Percentiles rank a stretch among this genome's conserved stretches.
Conservation (phyloP, 495 filamentous ascomycete genomes). For the Elasticomyces elasticus region DNA sequence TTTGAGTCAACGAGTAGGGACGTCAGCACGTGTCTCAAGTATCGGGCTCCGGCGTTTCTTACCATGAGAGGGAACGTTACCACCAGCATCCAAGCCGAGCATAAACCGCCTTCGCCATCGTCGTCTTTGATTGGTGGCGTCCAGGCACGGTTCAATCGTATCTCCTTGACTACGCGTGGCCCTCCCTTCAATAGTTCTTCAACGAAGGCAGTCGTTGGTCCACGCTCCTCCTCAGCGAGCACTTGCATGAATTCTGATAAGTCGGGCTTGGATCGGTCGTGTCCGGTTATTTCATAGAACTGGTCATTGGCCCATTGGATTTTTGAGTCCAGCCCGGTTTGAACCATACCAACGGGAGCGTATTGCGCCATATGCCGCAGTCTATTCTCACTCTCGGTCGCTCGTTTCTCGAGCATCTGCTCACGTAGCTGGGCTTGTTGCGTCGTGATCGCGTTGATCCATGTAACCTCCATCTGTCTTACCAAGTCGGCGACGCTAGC, state of each 20-base stretch:
- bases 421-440: constrained; percentile 3
- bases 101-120: background rate
- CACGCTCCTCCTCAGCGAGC: constrained; percentile 1
- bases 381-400: background rate
- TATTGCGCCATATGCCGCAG: constrained; percentile 6
- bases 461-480: constrained; percentile 8
- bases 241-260: background rate
- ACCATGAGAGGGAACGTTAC: background rate
- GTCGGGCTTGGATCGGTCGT: background rate
- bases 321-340: background rate
- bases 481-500: background rate
- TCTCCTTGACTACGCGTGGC: background rate
- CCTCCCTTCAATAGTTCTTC: background rate
- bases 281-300: constrained; percentile 10
- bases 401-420: constrained; percentile 1
- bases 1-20: too few relatives aligned
- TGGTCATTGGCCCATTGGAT: constrained; percentile 10
- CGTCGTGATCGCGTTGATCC: background rate
- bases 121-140: background rate
- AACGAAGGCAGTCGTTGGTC: background rate
- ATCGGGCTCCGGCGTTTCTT: too few relatives aligned
- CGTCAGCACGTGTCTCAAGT: too few relatives aligned
- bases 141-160: background rate
- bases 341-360: constrained; percentile 7
- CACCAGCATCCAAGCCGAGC: background rate